These are phyloP conservation scores for Clavariopsis aquatica DNA, from an alignment of 495 filamentous ascomycete genomes.

Conservation along the genomic window DNA sequence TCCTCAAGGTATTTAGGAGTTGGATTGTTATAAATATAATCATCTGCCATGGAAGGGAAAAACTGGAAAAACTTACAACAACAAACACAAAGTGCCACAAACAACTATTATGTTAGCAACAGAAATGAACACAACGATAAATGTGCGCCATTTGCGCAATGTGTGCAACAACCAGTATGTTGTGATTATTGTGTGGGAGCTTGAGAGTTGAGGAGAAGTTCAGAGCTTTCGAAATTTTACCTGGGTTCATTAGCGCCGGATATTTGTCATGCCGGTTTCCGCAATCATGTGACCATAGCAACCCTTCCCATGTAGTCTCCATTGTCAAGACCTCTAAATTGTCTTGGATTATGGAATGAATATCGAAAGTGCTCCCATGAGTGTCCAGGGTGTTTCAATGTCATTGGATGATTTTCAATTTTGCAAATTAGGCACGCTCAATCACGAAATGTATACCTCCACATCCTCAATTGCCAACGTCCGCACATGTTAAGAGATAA, in stretches of 20 bases:
- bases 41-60: slow-evolving; percentile 28
- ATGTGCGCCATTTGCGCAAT: not conserved
- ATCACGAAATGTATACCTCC: too few species aligned
- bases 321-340: too few species aligned
- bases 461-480: not conserved
- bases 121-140: not conserved
- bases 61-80: not conserved
- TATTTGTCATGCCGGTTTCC: not conserved
- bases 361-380: too few species aligned
- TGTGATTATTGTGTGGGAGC: not conserved
- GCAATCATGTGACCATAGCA: too few species aligned
- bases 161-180: not conserved
- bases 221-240: not conserved
- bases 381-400: too few species aligned
- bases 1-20: slow-evolving; percentile 77
- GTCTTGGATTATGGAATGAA: too few species aligned
- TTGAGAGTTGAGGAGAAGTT: not conserved
- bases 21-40: slow-evolving; percentile 70
- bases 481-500: not conserved
- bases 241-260: not conserved
- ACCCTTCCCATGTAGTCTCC: too few species aligned
- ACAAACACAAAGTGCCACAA: not conserved
- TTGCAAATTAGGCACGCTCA: too few species aligned
- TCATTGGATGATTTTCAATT: too few species aligned
- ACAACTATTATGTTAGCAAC: not conserved